Evolutionary conservation across 352 stramenopile genomes (phyloP), one percentile per base, ranked within the genome.

Genomic region (Phytopythium chamaehyphon): DNA sequence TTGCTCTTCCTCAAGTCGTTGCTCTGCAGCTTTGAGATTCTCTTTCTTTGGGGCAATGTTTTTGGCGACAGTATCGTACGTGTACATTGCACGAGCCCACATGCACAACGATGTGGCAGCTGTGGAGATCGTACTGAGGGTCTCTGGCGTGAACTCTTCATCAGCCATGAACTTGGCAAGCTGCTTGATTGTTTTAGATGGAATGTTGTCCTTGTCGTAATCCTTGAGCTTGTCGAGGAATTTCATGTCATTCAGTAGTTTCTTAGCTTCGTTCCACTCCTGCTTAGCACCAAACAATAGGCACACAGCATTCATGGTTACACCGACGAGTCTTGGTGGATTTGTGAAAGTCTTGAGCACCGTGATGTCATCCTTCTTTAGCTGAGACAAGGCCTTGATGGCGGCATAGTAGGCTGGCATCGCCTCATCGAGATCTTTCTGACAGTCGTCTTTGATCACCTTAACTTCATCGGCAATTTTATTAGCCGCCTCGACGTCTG

Each of bases 1-100:
- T 57, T 97, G 86, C 47, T 97, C 93, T 2, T 79, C 65, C 26
- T 79, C 83, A 0, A 98, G 80, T 1, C 90, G 77, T n/a, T 86
- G 66, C 53, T 98, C 88, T 0, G 93, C 92, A 15, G 77, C 68
- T 28, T 86, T 83, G 1, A 98, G 72, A 22, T 93, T 93, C 51
- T 93, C 83, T 50, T 96, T 95, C 64, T 98, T 98, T 0, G 93
- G 93, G 11, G 69, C 92, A 61, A 98, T 97, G 55, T 90, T 95
- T 59, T 97, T 97, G 22, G 88, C 90, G 24, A 98, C 90, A 3
- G 76, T 81, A 61, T 98, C 89, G 69, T 98, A 98, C 21, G 86
- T 96, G 57, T 96, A 93, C 84, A 98, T 97, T 6, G 91, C 92
- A 15, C 88, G 74, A 0, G 85, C 91, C 89, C 93, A 98, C 90